Base-by-base conservation (phyloP, 768 basidiomycete species). In the Lactarius tabidus region DNA sequence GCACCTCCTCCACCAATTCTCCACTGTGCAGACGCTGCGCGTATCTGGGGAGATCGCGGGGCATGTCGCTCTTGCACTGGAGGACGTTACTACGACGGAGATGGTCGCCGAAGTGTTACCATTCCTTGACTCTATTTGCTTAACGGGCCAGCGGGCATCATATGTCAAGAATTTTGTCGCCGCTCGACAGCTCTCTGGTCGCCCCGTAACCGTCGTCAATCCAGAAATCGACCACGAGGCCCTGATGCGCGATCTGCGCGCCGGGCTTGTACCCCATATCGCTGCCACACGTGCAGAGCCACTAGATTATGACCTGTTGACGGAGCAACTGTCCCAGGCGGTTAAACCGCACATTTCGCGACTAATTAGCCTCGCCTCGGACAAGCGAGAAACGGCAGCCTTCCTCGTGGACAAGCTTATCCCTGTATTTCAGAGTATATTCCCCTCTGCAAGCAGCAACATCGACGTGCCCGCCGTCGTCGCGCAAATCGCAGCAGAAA, bases 261-360 rank as follows among this genome's bases (percentile, higher is more conserved):
- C 76, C 53, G 82, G 80, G 14, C 75, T 93, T 39, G 74, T 79
- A 6, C 91, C 92, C 0, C 79, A 84, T 59, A 75, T 93, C n/a
- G 74, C 78, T 3, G 79, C 86, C 1, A 72, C 88, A 26, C 86
- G 83, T 31, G 78, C 82, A 29, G 90, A 90, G 60, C 79, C 85
- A 18, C 79, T 93, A 57, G 91, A 94, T 72, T 90, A 93, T 70
- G 89, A 92, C 39, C 79, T 82, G 68, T 77, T 94, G 63, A 94
- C 92, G 2, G 79, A 78, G 52, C 85, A 85, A 70, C 84, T 94
- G 20, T 82, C 88, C 29, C 89, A 94, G 74, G 89, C 92, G 0
- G 92, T 94, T 71, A 93, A 93, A 70, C 92, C 92, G 8, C 89
- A 93, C 68, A 92, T 94, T 31, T 85, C 90, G 2, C 91, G 94